These are phyloP conservation scores for Sungouiella thailandica DNA, from an alignment of 805 yeast species.

Conservation along the genomic window DNA sequence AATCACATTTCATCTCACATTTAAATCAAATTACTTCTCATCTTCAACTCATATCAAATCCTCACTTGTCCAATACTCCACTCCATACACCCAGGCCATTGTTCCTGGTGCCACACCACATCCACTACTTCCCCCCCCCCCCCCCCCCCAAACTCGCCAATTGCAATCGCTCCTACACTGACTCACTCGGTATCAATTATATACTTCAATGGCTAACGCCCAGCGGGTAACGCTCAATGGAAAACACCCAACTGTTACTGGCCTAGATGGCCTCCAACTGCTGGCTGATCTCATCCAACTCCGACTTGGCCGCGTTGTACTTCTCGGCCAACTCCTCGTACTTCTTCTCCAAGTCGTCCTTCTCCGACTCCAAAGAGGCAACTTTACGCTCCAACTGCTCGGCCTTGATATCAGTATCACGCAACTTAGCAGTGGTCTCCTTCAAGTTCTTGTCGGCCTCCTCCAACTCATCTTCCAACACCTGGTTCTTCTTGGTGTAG, in stretches of 20 bases:
- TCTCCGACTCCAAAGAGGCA: slow-evolving; percentile 85
- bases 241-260: no score
- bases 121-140: no score
- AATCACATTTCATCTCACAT: no score
- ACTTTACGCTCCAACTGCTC: slow-evolving; percentile 96
- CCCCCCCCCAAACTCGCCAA: no score
- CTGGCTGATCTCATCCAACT: slow-evolving; percentile 93
- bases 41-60: no score
- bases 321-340: slow-evolving; percentile 82
- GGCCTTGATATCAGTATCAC: slow-evolving; percentile 93
- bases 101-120: no score
- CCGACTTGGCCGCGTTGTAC: slow-evolving; percentile 81
- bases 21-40: no score
- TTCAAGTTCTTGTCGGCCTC: slow-evolving; percentile 84
- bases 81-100: no score
- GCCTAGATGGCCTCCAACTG: slow-evolving; percentile 76
- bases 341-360: slow-evolving; percentile 80
- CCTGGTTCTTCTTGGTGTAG: slow-evolving; percentile 82
- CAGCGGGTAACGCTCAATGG: no score
- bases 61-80: no score
- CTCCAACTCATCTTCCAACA: slow-evolving; percentile 88
- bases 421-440: slow-evolving; percentile 88
- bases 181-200: not conserved
- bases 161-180: no score
- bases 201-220: no score